These are phyloP conservation scores for Fusarium sublunatum DNA, from an alignment of 2,329 filamentous ascomycete genomes.

Conservation along the genomic window DNA sequence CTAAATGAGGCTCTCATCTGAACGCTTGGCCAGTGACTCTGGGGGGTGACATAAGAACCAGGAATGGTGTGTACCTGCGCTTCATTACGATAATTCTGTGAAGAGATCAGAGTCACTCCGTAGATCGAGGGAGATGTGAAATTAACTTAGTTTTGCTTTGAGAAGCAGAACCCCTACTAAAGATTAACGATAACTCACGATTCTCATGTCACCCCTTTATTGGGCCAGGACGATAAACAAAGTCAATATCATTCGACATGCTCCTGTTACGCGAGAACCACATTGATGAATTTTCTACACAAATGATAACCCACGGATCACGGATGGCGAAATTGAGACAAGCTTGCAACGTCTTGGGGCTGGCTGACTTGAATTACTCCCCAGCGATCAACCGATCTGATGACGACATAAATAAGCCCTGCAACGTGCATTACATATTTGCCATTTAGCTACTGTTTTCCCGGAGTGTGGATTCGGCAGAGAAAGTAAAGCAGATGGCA, in stretches of 20 bases:
- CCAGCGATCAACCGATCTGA: constrained; percentile 32
- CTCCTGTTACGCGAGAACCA: background rate
- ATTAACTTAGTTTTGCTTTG: no score
- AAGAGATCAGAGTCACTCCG: no score
- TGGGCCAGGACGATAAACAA: background rate
- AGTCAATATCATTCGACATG: background rate
- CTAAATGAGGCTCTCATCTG: constrained; percentile 23
- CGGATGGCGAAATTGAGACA: constrained; percentile 34
- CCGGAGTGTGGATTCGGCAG: constrained; percentile 9
- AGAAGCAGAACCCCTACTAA: no score
- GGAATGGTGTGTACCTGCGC: background rate
- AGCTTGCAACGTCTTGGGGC: constrained; percentile 31
- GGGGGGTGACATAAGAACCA: background rate
- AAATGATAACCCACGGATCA: constrained; percentile 14
- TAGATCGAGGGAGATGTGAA: no score
- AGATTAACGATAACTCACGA: no score
- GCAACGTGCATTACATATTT: constrained; percentile 16
- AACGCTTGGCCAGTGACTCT: background rate
- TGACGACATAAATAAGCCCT: constrained; percentile 22
- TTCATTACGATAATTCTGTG: no score
- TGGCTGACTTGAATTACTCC: constrained; percentile 26
- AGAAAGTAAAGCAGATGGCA: constrained; percentile 5
- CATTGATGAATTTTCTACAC: constrained; percentile 1
- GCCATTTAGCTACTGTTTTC: constrained; percentile 2
- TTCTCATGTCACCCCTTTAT: background rate